These are phyloP conservation scores for Eleusine indica DNA, from an alignment of 176 grass and related monocot species.

Conservation along the genomic window DNA sequence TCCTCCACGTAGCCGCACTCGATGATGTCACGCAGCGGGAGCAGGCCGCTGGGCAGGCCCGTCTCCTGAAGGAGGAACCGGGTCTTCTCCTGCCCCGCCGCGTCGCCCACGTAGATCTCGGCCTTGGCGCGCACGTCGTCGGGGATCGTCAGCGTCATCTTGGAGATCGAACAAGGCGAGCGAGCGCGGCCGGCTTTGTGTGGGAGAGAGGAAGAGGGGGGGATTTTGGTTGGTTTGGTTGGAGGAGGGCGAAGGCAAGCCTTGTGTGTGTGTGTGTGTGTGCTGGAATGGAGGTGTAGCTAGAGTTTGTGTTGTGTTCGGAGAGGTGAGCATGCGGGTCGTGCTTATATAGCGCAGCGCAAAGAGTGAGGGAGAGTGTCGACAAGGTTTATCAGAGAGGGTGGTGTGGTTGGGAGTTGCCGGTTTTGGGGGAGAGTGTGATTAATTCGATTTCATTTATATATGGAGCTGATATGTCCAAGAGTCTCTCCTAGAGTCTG, in stretches of 20 bases:
- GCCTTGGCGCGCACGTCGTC: constrained; percentile 63
- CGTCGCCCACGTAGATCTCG: constrained; percentile 73
- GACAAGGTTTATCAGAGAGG: neutral
- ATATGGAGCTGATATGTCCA: neutral
- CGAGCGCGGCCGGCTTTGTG: neutral
- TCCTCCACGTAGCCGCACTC: constrained; percentile 89
- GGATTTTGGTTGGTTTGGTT: neutral
- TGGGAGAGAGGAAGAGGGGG: neutral
- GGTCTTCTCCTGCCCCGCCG: constrained; percentile 63
- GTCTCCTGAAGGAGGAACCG: constrained; percentile 59
- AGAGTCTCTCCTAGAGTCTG: too few relatives aligned
- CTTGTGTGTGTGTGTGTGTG: neutral
- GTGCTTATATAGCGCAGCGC: constrained; percentile 3
- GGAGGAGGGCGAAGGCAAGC: neutral
- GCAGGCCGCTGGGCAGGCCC: constrained; percentile 60
- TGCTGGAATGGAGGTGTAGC: neutral
- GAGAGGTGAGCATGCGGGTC: neutral
- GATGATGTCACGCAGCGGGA: constrained; percentile 63
- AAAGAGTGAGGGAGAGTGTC: too few relatives aligned
- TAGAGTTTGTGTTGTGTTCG: neutral
- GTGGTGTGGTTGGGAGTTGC: neutral
- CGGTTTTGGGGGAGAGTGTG: neutral
- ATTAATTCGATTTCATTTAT: neutral
- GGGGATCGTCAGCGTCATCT: constrained; percentile 49
- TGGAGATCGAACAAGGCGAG: neutral